Conservation (phyloP, 306 rosid species). For the Cicer chorassanicum region DNA sequence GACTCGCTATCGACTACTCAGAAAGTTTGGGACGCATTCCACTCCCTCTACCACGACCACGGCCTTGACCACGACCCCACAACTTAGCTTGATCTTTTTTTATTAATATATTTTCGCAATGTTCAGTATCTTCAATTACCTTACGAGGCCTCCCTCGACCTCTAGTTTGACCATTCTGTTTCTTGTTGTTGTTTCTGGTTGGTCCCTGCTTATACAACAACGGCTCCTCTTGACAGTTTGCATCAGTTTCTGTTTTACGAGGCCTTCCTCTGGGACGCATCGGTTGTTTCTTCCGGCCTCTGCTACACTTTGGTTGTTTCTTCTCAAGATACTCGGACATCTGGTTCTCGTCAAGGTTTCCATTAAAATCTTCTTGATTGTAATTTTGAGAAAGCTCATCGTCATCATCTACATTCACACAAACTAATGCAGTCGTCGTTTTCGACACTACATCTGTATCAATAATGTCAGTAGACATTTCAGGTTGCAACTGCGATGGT, state of each 20-base stretch:
- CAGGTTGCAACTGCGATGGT: slow-evolving; percentile 35
- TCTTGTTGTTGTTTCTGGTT: slow-evolving; percentile 3
- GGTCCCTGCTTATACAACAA: background rate
- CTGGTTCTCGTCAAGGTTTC: slow-evolving; percentile 8
- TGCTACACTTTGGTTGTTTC: slow-evolving; percentile 24
- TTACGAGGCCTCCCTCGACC: slow-evolving; percentile 40
- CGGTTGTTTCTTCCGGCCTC: slow-evolving; percentile 21
- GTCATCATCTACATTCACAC: slow-evolving; percentile 30
- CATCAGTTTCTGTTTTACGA: slow-evolving; percentile 19
- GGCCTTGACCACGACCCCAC: background rate
- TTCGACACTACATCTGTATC: slow-evolving; percentile 21
- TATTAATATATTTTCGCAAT: background rate
- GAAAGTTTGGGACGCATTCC: slow-evolving; percentile 25
- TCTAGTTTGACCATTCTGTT: slow-evolving; percentile 1
- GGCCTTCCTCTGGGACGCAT: slow-evolving; percentile 46
- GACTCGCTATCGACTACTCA: background rate
- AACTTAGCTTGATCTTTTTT: slow-evolving; percentile 27
- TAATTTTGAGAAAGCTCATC: slow-evolving; percentile 8
- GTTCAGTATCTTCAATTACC: background rate
- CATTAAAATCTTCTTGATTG: slow-evolving; percentile 25
- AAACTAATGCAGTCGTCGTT: slow-evolving; percentile 16
- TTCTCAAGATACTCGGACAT: background rate
- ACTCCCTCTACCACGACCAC: background rate
- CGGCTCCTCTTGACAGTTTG: slow-evolving; percentile 3
- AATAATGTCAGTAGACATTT: background rate